Conservation (phyloP, 352 stramenopile species). For the Phytopythium chamaehyphon region DNA sequence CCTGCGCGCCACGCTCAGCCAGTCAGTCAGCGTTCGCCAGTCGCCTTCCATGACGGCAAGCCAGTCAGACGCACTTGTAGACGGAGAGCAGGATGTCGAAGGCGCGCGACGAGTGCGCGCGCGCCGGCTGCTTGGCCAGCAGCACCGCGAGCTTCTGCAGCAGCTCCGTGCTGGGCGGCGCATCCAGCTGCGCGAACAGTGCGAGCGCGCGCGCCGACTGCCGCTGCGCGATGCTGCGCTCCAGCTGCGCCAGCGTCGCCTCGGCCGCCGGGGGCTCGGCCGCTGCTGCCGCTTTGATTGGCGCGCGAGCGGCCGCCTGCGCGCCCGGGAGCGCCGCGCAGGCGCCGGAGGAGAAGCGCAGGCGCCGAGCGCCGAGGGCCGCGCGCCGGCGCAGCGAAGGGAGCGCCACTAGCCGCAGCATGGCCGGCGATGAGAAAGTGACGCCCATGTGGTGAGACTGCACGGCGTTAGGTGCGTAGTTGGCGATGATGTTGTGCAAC, state of each 20-base stretch:
- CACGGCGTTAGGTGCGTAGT: background rate
- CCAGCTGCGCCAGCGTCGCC: slow-evolving; percentile 20
- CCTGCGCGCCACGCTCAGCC: background rate
- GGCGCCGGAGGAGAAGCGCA: slow-evolving; percentile 1
- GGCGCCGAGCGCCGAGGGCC: background rate
- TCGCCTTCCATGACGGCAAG: background rate
- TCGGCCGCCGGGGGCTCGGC: background rate
- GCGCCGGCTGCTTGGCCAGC: slow-evolving; percentile 37
- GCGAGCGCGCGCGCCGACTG: slow-evolving; percentile 26
- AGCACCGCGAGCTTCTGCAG: slow-evolving; percentile 50
- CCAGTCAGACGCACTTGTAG: slow-evolving; percentile 27
- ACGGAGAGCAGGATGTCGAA: slow-evolving; percentile 42
- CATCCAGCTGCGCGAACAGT: slow-evolving; percentile 32
- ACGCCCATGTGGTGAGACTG: background rate
- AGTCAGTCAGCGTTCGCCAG: background rate
- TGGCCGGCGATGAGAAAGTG: background rate
- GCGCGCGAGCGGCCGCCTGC: background rate
- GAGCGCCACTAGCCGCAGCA: slow-evolving; percentile 2
- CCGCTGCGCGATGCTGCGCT: slow-evolving; percentile 31
- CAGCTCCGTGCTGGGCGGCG: slow-evolving; percentile 19
- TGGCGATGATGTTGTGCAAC: too few relatives aligned
- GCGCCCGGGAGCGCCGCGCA: background rate
- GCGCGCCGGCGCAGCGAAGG: slow-evolving; percentile 4
- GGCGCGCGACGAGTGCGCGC: slow-evolving; percentile 14
- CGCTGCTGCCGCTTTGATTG: background rate